These are phyloP conservation scores for Hydnomerulius pinastri DNA, from an alignment of 768 basidiomycete genomes.

Conservation along the genomic window DNA sequence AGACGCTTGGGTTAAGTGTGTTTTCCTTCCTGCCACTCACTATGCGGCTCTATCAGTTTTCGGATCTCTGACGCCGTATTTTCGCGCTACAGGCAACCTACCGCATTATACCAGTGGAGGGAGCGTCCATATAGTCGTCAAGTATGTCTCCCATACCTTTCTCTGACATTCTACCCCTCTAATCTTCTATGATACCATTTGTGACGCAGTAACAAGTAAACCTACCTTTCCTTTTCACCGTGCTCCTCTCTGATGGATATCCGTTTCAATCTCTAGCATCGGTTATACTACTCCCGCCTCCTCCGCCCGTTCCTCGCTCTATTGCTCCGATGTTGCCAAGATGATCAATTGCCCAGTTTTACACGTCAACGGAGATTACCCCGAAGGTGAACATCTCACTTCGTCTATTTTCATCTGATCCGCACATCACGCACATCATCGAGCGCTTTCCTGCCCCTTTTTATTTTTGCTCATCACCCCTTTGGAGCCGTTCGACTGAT, in stretches of 20 bases:
- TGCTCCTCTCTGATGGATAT: neutral
- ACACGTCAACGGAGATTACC: conserved; percentile 90
- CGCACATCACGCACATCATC: neutral
- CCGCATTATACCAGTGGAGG: conserved; percentile 93
- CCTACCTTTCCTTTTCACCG: neutral
- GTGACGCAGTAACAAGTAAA: conserved; percentile 58
- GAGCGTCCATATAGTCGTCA: conserved; percentile 87
- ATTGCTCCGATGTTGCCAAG: conserved; percentile 87
- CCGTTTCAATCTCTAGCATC: conserved; percentile 51
- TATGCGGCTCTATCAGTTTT: too few relatives aligned
- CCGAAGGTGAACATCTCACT: conserved; percentile 56
- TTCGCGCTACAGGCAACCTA: conserved; percentile 60
- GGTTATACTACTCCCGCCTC: conserved; percentile 92
- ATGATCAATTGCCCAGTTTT: conserved; percentile 88
- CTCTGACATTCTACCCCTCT: conserved; percentile 1
- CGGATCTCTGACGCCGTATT: neutral
- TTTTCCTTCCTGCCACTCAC: neutral
- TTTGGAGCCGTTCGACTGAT: neutral
- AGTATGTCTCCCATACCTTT: conserved; percentile 64
- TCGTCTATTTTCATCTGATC: neutral
- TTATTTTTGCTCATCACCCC: neutral
- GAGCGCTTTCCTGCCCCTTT: neutral
- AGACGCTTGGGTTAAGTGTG: conserved; percentile 79
- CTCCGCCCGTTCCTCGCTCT: conserved; percentile 79
- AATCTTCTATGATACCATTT: neutral